Conservation (phyloP, 805 yeast species). For the Saturnispora quitensis region DNA sequence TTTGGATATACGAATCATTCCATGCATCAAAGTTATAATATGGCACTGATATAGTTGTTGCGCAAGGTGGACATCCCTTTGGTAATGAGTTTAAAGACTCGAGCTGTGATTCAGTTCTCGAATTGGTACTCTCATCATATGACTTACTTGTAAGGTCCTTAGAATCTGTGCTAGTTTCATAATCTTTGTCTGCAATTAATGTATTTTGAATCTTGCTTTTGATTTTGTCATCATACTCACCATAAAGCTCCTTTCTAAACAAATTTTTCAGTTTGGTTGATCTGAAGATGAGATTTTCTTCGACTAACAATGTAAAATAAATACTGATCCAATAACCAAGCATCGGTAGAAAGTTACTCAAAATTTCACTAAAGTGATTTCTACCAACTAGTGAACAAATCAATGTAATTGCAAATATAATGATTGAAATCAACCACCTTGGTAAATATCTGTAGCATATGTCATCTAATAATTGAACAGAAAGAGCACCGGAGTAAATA, state of each 20-base stretch:
- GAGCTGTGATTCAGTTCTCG: neutral
- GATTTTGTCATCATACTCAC: neutral
- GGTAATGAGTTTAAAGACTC: neutral
- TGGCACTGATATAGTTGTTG: conserved; percentile 19
- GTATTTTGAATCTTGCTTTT: neutral
- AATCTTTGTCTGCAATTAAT: neutral
- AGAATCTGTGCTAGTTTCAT: neutral
- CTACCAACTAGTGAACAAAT: conserved; percentile 71
- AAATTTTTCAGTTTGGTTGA: conserved; percentile 31
- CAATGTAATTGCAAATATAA: conserved; percentile 53
- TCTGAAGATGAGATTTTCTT: conserved; percentile 69
- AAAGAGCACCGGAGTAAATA: conserved; percentile 73
- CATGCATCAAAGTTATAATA: conserved; percentile 68
- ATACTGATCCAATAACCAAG: conserved; percentile 86
- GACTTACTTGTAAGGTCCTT: neutral
- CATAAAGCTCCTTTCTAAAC: conserved; percentile 34
- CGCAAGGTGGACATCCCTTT: conserved; percentile 11
- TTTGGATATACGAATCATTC: conserved; percentile 52
- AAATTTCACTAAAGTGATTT: conserved; percentile 58
- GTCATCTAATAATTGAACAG: conserved; percentile 55
- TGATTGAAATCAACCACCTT: conserved; percentile 66
- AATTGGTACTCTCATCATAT: neutral
- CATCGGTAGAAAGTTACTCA: conserved; percentile 83
- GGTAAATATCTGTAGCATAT: conserved; percentile 51
- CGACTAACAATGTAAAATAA: conserved; percentile 60